Evolutionary conservation across 2,329 filamentous ascomycete species (phyloP).

Genomic region (Aureobasidium sp.): DNA sequence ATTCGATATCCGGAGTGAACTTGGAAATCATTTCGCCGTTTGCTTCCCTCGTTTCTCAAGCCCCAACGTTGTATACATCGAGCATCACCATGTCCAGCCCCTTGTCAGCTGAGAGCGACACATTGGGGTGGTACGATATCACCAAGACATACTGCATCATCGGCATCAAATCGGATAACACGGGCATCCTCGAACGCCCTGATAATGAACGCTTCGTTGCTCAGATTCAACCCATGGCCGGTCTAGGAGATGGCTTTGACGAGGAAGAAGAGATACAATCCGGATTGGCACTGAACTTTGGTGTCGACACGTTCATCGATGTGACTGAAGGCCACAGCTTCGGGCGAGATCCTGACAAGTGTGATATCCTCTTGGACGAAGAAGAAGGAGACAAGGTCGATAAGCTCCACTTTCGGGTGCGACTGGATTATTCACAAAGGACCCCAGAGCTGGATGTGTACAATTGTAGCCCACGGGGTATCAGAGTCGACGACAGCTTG

Average conservation of each 20-base stretch:
- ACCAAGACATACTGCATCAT: slow-evolving; percentile 13
- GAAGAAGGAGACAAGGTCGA: background rate
- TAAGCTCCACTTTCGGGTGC: slow-evolving; percentile 1
- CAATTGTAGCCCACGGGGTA: slow-evolving; percentile 6
- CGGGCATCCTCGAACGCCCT: background rate
- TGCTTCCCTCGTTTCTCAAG: background rate
- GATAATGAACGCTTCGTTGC: slow-evolving; percentile 2
- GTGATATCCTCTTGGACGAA: background rate
- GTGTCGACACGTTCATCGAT: slow-evolving; percentile 4
- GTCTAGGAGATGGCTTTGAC: background rate
- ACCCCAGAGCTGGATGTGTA: background rate
- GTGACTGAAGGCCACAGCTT: slow-evolving; percentile 6
- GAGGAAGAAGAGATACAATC: slow-evolving; percentile 1
- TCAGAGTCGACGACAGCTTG: background rate
- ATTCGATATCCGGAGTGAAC: background rate
- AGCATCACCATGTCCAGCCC: slow-evolving; percentile 1
- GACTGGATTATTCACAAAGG: background rate
- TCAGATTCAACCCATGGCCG: background rate
- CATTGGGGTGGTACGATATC: slow-evolving; percentile 1
- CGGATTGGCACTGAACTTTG: background rate
- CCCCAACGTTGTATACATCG: background rate
- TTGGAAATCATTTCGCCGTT: background rate
- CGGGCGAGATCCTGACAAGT: slow-evolving; percentile 1
- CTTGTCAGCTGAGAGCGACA: background rate
- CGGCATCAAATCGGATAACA: background rate